A percentile compares a stretch with the other conserved stretches of the same genome.
These are phyloP conservation scores for Wickerhamiella azyma DNA, from an alignment of 805 yeast genomes.

Conservation along the genomic window DNA sequence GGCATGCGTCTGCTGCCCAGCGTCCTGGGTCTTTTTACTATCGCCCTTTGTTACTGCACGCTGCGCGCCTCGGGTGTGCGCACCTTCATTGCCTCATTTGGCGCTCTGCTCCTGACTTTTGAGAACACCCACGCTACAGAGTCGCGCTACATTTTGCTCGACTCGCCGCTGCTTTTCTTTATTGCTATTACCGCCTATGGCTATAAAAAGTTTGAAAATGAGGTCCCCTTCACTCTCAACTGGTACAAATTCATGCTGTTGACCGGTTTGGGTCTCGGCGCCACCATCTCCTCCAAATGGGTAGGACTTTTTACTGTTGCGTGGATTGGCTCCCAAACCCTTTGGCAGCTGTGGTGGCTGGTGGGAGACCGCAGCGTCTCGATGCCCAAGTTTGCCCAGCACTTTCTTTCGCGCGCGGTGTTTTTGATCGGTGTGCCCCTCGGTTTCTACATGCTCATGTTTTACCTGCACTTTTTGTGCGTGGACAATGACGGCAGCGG, in stretches of 20 bases:
- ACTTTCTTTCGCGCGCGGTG: constrained; percentile 29
- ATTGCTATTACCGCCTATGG: constrained; percentile 36
- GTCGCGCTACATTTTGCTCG: constrained; percentile 39
- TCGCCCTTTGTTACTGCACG: constrained; percentile 40
- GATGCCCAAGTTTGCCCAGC: constrained; percentile 28
- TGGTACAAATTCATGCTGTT: constrained; percentile 43
- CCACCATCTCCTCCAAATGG: constrained; percentile 49
- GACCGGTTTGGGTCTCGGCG: constrained; percentile 40
- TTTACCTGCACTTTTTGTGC: constrained; percentile 42
- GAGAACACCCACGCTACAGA: constrained; percentile 57
- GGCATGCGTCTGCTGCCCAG: constrained; percentile 47
- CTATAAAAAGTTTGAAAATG: constrained; percentile 36
- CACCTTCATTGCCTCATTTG: constrained; percentile 35
- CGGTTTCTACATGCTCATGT: constrained; percentile 41
- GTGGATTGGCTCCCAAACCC: constrained; percentile 44
- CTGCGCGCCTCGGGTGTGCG: constrained; percentile 45
- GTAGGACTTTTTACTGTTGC: constrained; percentile 53
- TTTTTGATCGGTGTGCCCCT: constrained; percentile 42
- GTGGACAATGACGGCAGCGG: constrained; percentile 40
- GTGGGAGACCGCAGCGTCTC: constrained; percentile 53
- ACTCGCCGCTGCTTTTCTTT: constrained; percentile 32
- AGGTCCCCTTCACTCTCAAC: constrained; percentile 30
- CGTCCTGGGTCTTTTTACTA: constrained; percentile 38
- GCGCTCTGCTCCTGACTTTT: constrained; percentile 37
- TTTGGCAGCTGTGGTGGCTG: constrained; percentile 48